Base-by-base conservation (phyloP, 2,329 filamentous ascomycete genomes). In the Penicillium vulpinum region DNA sequence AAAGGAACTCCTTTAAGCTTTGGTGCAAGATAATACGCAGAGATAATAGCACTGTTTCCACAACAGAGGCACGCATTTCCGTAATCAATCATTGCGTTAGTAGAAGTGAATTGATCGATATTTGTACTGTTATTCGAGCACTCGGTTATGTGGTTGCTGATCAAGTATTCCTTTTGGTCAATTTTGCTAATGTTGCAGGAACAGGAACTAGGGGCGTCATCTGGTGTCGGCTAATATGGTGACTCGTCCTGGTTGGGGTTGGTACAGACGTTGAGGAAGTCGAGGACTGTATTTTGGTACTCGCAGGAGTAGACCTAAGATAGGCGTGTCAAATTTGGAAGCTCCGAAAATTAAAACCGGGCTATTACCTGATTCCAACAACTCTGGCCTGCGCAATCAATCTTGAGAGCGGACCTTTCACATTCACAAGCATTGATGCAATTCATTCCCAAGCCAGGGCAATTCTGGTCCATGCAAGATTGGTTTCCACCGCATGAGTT, bases 131-230 rank as follows among this genome's bases (percentile, higher is more conserved):
- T 61, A 13, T 61, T 58, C 2, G 35, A 22, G 28, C 61, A 61
- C 6, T 33, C 8, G 1, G 21, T 28, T 7, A 63, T 28, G 3
- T 58, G 57, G 1, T 22, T 18, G 2, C 11, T 5, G 13, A 61
- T 58, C 13, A 56, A 24, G 0, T 28, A 16, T 16, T 60, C 44
- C 11, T 59, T 55, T 29, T 40, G 46, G 4, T 53, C 40, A 0
- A 61, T 33, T 22, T 58, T 53, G 1, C 51, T 56, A 0, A 65
- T 4, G n/a, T 63, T 62, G 59, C 64, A 66, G 4, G 64, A 65
- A 26, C 61, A 66, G 11, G 61, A 51, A n/a, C 44, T 58, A 5
- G 57, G 41, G 15, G 59, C 56, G 41, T 65, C 50, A 18, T 59
- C 54, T 0, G 64, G 61, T 7, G 57, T 41, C 6, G 61, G 62